These are phyloP conservation scores for Beauveria bassiana DNA, from an alignment of 2,329 filamentous ascomycete genomes.

Conservation along the genomic window DNA sequence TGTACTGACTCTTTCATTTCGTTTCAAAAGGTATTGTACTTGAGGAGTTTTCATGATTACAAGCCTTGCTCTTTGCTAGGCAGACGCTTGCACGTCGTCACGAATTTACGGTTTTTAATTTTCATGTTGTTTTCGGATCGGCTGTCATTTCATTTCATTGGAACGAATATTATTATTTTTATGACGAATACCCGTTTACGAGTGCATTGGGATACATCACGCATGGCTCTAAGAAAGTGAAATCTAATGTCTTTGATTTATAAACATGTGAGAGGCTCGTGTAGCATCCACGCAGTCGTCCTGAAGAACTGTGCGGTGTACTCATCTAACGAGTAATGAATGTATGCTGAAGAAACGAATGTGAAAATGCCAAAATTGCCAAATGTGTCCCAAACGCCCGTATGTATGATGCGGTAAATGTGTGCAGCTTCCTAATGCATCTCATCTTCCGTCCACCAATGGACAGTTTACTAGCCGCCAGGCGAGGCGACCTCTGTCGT, in stretches of 20 bases:
- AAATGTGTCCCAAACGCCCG: slow-evolving; percentile 7
- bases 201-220: background rate
- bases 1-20: background rate
- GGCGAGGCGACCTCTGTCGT: background rate
- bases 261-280: background rate
- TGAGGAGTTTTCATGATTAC: background rate
- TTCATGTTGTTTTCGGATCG: background rate
- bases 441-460: background rate
- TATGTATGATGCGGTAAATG: slow-evolving; percentile 8
- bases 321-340: background rate
- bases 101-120: background rate
- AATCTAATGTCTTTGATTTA: background rate
- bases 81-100: background rate
- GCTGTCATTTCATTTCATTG: background rate
- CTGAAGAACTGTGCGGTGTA: background rate
- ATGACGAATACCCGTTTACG: background rate
- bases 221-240: background rate
- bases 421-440: background rate
- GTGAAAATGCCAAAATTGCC: background rate
- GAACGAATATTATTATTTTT: background rate
- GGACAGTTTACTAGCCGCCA: background rate
- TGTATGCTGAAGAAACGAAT: background rate
- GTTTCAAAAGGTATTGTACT: background rate
- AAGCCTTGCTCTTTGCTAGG: background rate
- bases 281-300: background rate